Conservation (phyloP, 345 rosid species). For the Lepidium aucheri region DNA sequence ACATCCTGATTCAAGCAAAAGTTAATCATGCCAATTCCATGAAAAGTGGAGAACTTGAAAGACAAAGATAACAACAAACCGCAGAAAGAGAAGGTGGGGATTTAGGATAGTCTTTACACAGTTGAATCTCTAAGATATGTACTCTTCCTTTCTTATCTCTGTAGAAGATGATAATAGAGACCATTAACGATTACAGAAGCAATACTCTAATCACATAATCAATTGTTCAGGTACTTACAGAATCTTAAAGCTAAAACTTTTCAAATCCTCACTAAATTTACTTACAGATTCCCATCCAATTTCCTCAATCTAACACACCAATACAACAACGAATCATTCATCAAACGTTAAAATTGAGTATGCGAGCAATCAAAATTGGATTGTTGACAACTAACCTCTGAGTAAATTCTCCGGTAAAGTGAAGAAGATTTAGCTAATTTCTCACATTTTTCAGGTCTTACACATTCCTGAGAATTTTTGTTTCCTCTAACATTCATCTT, state of each 20-base stretch:
- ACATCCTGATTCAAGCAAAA: constrained; percentile 41
- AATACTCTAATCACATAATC: not conserved
- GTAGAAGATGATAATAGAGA: not conserved
- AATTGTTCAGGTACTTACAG: constrained; percentile 33
- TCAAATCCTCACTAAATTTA: too few relatives aligned
- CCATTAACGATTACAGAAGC: too few relatives aligned
- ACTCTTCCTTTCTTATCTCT: constrained; percentile 58
- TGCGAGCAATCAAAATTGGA: not conserved
- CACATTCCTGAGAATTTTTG: constrained; percentile 17
- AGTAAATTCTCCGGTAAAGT: constrained; percentile 46
- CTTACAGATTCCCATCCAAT: too few relatives aligned
- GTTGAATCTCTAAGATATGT: constrained; percentile 53
- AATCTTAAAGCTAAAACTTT: constrained; percentile 58
- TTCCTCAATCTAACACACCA: constrained; percentile 56
- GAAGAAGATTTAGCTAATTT: constrained; percentile 39
- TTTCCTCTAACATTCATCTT: not conserved
- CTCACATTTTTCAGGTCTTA: constrained; percentile 30
- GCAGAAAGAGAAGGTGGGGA: constrained; percentile 62
- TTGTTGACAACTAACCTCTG: constrained; percentile 45
- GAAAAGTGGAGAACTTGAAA: not conserved
- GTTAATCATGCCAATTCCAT: not conserved
- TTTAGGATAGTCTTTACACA: constrained; percentile 45
- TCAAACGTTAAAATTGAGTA: not conserved
- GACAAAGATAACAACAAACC: constrained; percentile 34
- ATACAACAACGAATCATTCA: not conserved